Evolutionary conservation across 345 rosid genomes (phyloP), one percentile per base, ranked within the genome.

Genomic region (Syzygium aqueum): DNA sequence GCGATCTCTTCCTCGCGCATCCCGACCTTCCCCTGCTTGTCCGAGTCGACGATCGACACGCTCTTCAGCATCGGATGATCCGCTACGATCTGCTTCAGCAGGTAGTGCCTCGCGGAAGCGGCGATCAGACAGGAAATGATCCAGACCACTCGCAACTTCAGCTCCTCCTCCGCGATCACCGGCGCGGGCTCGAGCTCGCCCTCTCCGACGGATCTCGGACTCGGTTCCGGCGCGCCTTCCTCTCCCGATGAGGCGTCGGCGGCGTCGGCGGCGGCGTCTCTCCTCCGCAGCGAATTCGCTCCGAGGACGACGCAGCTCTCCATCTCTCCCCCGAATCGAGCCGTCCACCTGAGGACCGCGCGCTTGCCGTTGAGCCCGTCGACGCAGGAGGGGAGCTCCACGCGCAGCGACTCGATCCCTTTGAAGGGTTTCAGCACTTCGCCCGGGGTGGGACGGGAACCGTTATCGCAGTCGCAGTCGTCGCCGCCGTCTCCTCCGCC

Each of bases 261-360:
- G 73, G 10, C 73, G 19, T 2, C 73, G 37, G 21, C 84, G 51
- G 23, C 23, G 73, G 11, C 65, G 21, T 17, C 63, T 33, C 73
- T 82, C 53, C 37, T 77, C 17, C 56, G 53, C 53, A 89, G 87
- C 46, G 91, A 91, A 40, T 88, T 84, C 30, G 94, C 94, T 4
- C 91, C 90, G 56, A 94, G 87, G 53, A 93, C 89, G 78, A 90
- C 65, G 85, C 94, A 93, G 83, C 88, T 85, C 80, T 91, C 86
- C 83, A 93, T 77, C 52, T 85, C 85, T 28, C 87, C 73, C 2
- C 93, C 93, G 57, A 91, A 93, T 40, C 83, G 89, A 6, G 95
- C 95, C 25, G 87, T 86, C 94, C 95, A 94, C 86, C 89, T 91
- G 27, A 94, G 88, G 33, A 92, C 49, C 15, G 88, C 77, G 73